Conservation (phyloP, 768 basidiomycete species). For the Mycena metata region DNA sequence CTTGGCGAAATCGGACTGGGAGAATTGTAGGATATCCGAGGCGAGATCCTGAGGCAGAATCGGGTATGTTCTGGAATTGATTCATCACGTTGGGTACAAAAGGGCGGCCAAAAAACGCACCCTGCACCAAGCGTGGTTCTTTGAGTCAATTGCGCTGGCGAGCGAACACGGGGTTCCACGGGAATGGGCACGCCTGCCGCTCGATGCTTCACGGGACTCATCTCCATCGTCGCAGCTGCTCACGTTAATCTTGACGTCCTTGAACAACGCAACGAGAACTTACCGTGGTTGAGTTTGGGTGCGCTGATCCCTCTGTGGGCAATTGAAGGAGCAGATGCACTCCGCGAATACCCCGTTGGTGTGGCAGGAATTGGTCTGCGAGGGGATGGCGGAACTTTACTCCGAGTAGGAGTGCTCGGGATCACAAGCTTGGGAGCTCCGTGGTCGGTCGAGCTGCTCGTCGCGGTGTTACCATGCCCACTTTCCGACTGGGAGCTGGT, state of each 20-base stretch:
- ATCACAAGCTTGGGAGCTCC: slow-evolving; percentile 43
- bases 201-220: slow-evolving; percentile 83
- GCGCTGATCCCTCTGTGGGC: slow-evolving; percentile 76
- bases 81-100: slow-evolving; percentile 35
- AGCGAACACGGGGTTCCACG: slow-evolving; percentile 57
- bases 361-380: slow-evolving; percentile 58
- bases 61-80: slow-evolving; percentile 71
- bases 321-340: slow-evolving; percentile 57
- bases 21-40: slow-evolving; percentile 89
- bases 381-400: slow-evolving; percentile 56
- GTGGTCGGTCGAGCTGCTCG: slow-evolving; percentile 33
- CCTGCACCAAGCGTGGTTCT: slow-evolving; percentile 71
- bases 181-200: slow-evolving; percentile 73
- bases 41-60: slow-evolving; percentile 85
- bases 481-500: slow-evolving; percentile 59
- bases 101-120: slow-evolving; percentile 56
- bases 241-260: slow-evolving; percentile 30
- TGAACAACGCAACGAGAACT: slow-evolving; percentile 40
- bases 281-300: slow-evolving; percentile 80
- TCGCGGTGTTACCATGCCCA: slow-evolving; percentile 46
- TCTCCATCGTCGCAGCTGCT: slow-evolving; percentile 74
- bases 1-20: slow-evolving; percentile 85
- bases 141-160: slow-evolving; percentile 43
- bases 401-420: slow-evolving; percentile 47
- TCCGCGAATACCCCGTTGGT: slow-evolving; percentile 53